These are phyloP conservation scores for Jaapia argillacea DNA, from an alignment of 768 basidiomycete species.

Conservation along the genomic window DNA sequence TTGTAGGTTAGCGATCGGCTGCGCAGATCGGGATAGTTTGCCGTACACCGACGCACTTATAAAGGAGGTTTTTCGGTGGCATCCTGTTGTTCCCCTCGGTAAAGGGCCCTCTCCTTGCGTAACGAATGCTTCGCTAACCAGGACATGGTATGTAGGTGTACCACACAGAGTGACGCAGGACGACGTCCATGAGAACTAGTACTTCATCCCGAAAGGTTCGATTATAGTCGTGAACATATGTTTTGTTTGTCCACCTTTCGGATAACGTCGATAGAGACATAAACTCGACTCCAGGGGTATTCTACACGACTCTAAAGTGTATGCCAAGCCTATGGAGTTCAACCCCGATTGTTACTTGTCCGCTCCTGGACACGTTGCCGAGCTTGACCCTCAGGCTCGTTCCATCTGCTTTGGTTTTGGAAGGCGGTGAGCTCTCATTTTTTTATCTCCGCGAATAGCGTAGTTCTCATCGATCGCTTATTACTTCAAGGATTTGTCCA, in stretches of 20 bases:
- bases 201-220: constrained; percentile 3
- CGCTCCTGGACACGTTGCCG: neutral
- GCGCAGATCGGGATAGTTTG: constrained; percentile 9
- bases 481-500: neutral
- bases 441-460: neutral
- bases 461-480: neutral
- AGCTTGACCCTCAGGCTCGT: no score
- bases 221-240: neutral
- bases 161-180: constrained; percentile 1
- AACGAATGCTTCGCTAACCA: neutral
- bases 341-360: constrained; percentile 10
- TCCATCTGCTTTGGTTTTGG: no score
- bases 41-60: constrained; percentile 18
- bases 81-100: constrained; percentile 1
- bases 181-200: constrained; percentile 1
- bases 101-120: neutral
- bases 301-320: constrained; percentile 10
- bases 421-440: constrained; percentile 1
- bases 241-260: neutral
- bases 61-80: constrained; percentile 17
- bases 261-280: neutral
- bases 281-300: neutral
- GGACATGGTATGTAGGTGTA: neutral
- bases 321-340: constrained; percentile 9
- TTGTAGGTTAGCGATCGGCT: constrained; percentile 18